Evolutionary conservation across 2,329 filamentous ascomycete genomes (phyloP).

Genomic region (Dissoconium aciculare): DNA sequence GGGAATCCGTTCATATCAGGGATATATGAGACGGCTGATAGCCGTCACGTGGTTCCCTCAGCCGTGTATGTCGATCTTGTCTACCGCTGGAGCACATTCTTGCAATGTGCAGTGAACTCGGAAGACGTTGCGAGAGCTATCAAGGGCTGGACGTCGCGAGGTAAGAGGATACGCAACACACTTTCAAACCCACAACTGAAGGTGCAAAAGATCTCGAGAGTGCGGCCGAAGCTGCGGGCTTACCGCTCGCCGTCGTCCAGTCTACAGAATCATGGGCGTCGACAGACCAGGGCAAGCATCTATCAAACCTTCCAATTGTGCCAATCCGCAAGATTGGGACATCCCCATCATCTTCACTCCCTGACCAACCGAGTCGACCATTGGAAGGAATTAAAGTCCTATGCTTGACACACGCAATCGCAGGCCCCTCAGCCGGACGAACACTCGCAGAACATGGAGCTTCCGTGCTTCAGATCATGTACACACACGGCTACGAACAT

Average conservation of each 20-base stretch:
- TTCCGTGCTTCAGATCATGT: slow-evolving; percentile 7
- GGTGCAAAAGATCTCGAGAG: slow-evolving; percentile 4
- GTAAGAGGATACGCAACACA: background rate
- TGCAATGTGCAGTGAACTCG: slow-evolving; percentile 3
- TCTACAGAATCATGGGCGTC: slow-evolving; percentile 2
- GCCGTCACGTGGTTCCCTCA: slow-evolving; percentile 4
- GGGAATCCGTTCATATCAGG: slow-evolving; percentile 4
- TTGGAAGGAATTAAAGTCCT: slow-evolving; percentile 5
- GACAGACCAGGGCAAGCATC: slow-evolving; percentile 3
- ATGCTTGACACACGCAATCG: slow-evolving; percentile 5
- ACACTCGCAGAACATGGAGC: slow-evolving; percentile 6
- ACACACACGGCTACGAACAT: slow-evolving; percentile 7
- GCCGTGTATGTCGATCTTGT: slow-evolving; percentile 6
- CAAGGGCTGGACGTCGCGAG: background rate
- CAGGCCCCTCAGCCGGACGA: slow-evolving; percentile 4
- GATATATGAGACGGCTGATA: slow-evolving; percentile 6
- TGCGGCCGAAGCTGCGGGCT: slow-evolving; percentile 1
- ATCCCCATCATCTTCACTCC: slow-evolving; percentile 2
- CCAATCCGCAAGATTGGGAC: slow-evolving; percentile 1
- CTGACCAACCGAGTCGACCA: slow-evolving; percentile 3
- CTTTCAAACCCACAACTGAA: background rate
- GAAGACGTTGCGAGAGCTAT: slow-evolving; percentile 4
- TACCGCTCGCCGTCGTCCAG: slow-evolving; percentile 5
- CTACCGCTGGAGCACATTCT: slow-evolving; percentile 6
- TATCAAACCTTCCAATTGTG: slow-evolving; percentile 4